Evolutionary conservation across 106 monocot genomes (phyloP), one percentile per base, ranked within the genome.

Genomic region (Dendrobium officinale): DNA sequence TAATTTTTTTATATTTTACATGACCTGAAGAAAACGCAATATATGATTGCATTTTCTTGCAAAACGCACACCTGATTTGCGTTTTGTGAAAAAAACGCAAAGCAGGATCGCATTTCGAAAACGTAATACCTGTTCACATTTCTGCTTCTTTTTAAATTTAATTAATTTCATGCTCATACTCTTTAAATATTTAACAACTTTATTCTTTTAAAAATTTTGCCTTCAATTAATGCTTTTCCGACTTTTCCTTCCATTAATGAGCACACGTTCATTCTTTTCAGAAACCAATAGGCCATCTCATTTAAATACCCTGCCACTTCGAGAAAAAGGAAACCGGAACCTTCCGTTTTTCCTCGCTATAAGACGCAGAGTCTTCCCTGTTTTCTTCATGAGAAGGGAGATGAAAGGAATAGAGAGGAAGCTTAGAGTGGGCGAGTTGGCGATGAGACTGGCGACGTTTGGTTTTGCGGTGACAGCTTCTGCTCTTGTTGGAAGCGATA

Each of bases 371-470:
- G 13, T 2, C 64, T 64, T 22, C 64, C 24, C 24, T 26, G 26
- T 26, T 64, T 24, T 22, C 64, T 5, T 64, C 64, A 7, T 26
- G 64, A n/a, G 6, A 27, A 24, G 27, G 64, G 75, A 80, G 31
- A 27, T 88, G 73, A 91, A 77, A 84, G 26, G 40, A 17, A 45
- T 83, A 66, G 96, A 96, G 78, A 91, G 85, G 82, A 90, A 72
- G 66, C 47, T 93, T 73, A 90, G 84, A 83, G 78, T 90, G 59
- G 88, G 77, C 3, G 96, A 93, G 87, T 55, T 96, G 79, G 86
- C 80, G 43, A 80, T 96, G 18, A 87, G 96, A 72, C 82, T 85
- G 47, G 61, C 84, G 37, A 82, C 87, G 0, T 84, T 83, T 15
- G 87, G 81, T 2, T 77, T 96, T 11, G 91, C 88, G n/a, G 77